These are phyloP conservation scores for Citrus australasica DNA, from an alignment of 345 rosid genomes.

Conservation along the genomic window DNA sequence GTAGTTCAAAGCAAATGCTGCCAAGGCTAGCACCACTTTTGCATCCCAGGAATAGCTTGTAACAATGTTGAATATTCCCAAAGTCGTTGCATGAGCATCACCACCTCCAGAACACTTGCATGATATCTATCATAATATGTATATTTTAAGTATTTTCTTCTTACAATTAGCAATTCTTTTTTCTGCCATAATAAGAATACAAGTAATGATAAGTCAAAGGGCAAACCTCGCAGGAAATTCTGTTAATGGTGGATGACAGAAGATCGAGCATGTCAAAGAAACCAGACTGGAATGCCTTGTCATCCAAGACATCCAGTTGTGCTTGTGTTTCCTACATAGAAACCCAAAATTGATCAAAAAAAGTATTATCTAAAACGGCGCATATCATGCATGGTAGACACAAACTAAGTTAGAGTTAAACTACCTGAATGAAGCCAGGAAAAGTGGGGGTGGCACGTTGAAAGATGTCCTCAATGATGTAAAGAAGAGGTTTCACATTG, in stretches of 20 bases:
- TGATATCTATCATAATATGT: conserved; percentile 30
- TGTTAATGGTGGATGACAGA: conserved; percentile 38
- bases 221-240: conserved; percentile 58
- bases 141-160: no score
- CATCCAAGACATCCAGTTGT: conserved; percentile 33
- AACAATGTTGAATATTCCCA: conserved; percentile 36
- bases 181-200: background rate
- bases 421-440: conserved; percentile 21
- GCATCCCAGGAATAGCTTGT: conserved; percentile 54
- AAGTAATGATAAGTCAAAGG: background rate
- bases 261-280: conserved; percentile 37
- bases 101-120: conserved; percentile 42
- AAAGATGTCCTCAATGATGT: conserved; percentile 47
- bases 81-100: conserved; percentile 44
- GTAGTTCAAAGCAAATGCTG: conserved; percentile 51
- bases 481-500: conserved; percentile 37
- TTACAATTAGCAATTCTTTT: background rate
- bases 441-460: conserved; percentile 26
- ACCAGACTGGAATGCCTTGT: conserved; percentile 28
- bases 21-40: conserved; percentile 49
- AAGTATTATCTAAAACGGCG: background rate
- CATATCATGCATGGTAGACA: background rate
- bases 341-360: background rate
- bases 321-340: conserved; percentile 25
- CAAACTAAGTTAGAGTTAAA: background rate